Evolutionary conservation across 1,284 basidiomycete species (phyloP).

Genomic region (Lentinus polychrous): DNA sequence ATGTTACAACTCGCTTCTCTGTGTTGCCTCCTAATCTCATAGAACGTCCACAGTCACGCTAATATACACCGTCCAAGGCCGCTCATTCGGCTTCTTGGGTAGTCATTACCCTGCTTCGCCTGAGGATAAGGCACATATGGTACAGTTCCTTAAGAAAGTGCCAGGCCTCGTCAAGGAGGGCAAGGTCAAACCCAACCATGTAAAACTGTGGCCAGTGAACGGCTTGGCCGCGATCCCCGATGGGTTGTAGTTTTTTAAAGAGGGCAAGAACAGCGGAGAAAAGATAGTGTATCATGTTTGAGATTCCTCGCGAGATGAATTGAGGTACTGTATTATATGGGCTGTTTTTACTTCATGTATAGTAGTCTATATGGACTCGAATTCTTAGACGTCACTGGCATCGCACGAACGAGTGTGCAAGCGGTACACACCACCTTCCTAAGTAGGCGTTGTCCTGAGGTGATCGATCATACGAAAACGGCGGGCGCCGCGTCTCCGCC

Average conservation of each 20-base stretch:
- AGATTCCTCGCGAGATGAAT: too few relatives aligned
- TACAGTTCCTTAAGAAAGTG: conserved; percentile 17
- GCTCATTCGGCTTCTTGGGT: conserved; percentile 11
- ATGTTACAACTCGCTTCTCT: not conserved
- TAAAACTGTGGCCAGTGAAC: conserved; percentile 19
- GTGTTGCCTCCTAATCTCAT: not conserved
- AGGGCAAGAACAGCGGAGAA: conserved; percentile 20
- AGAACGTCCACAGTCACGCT: conserved; percentile 11
- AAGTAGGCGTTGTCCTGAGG: too few relatives aligned
- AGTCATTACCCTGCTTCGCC: conserved; percentile 6
- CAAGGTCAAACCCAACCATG: conserved; percentile 15
- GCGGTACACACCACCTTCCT: too few relatives aligned
- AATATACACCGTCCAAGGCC: conserved; percentile 18
- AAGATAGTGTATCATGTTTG: conserved; percentile 21
- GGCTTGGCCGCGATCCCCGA: conserved; percentile 16
- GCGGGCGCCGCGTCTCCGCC: too few relatives aligned
- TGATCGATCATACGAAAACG: too few relatives aligned
- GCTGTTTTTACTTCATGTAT: too few relatives aligned
- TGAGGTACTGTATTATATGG: too few relatives aligned
- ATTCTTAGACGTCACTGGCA: too few relatives aligned
- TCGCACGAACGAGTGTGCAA: too few relatives aligned
- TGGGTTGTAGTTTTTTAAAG: conserved; percentile 19
- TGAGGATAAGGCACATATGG: conserved; percentile 18
- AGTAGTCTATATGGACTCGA: too few relatives aligned
- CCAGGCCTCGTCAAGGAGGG: conserved; percentile 16